Percentiles rank a stretch among this genome's conserved stretches.
Conservation (phyloP, 176 grass and related monocot species). For the Aegilops sharonensis region DNA sequence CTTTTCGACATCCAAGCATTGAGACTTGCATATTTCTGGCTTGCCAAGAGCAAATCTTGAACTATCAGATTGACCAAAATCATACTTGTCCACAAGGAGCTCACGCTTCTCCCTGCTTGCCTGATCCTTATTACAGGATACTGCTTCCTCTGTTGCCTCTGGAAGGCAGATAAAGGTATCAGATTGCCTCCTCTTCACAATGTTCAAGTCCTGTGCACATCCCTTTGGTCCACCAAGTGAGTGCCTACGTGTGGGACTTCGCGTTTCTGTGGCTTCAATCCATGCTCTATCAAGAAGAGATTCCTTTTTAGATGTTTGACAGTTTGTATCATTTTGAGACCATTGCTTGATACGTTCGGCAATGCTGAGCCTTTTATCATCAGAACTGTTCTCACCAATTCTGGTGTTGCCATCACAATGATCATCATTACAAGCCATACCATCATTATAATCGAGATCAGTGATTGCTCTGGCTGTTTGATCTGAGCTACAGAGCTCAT, state of each 20-base stretch:
- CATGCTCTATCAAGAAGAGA: conserved; percentile 71
- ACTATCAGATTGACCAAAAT: conserved; percentile 64
- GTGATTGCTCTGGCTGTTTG: conserved; percentile 51
- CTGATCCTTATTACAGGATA: conserved; percentile 47
- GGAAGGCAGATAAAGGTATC: conserved; percentile 83
- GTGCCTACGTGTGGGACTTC: conserved; percentile 71
- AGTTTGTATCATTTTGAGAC: conserved; percentile 56
- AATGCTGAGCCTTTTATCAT: conserved; percentile 41
- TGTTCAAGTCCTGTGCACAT: conserved; percentile 49
- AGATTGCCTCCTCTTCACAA: conserved; percentile 83
- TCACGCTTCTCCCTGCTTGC: conserved; percentile 48
- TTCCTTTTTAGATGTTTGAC: conserved; percentile 50
- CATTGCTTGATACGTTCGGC: conserved; percentile 62
- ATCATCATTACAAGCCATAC: conserved; percentile 33
- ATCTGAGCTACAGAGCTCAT: conserved; percentile 84
- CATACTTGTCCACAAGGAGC: conserved; percentile 53
- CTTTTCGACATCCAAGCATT: conserved; percentile 72
- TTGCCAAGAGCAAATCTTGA: conserved; percentile 67
- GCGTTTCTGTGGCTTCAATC: conserved; percentile 59
- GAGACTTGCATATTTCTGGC: conserved; percentile 59
- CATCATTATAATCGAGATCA: conserved; percentile 38
- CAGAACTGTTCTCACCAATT: conserved; percentile 32
- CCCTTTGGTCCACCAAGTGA: conserved; percentile 81
- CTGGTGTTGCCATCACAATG: conserved; percentile 20
- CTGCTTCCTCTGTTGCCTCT: conserved; percentile 49